These are phyloP conservation scores for Stagonosporopsis rhizophila DNA, from an alignment of 2,329 filamentous ascomycete genomes.

Conservation along the genomic window DNA sequence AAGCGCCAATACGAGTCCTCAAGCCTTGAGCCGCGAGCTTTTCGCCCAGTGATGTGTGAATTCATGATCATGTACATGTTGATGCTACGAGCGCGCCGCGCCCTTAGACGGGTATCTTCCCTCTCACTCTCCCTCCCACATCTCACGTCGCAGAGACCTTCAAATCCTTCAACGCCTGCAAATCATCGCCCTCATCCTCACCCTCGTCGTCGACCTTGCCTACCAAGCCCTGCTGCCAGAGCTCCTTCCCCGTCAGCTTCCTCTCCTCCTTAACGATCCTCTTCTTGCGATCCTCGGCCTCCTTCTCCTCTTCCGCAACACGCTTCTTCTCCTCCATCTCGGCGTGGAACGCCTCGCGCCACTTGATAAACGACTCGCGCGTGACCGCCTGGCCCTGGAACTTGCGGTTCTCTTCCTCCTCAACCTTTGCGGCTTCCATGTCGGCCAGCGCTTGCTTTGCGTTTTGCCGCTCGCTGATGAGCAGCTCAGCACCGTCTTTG, in stretches of 20 bases:
- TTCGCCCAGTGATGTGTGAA: not conserved
- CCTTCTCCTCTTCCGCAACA: constrained; percentile 69
- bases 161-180: constrained; percentile 51
- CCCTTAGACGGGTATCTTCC: not conserved
- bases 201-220: constrained; percentile 70
- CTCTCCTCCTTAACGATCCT: constrained; percentile 71
- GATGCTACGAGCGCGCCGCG: not conserved
- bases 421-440: constrained; percentile 66
- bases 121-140: constrained; percentile 19
- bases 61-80: not conserved
- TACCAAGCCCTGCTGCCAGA: constrained; percentile 58
- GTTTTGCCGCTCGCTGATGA: constrained; percentile 76
- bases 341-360: constrained; percentile 77
- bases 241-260: constrained; percentile 70
- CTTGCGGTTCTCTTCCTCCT: constrained; percentile 94
- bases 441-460: constrained; percentile 64
- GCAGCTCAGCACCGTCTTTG: constrained; percentile 88
- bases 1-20: constrained; percentile 31
- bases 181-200: constrained; percentile 64
- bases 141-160: constrained; percentile 55
- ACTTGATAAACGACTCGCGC: constrained; percentile 82
- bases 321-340: constrained; percentile 79
- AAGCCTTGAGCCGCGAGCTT: constrained; percentile 18
- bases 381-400: constrained; percentile 92
- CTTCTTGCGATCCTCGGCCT: constrained; percentile 67